Percentiles rank a stretch among this genome's conserved stretches.
These are phyloP conservation scores for Fusarium virguliforme DNA, from an alignment of 2,329 filamentous ascomycete species.

Conservation along the genomic window DNA sequence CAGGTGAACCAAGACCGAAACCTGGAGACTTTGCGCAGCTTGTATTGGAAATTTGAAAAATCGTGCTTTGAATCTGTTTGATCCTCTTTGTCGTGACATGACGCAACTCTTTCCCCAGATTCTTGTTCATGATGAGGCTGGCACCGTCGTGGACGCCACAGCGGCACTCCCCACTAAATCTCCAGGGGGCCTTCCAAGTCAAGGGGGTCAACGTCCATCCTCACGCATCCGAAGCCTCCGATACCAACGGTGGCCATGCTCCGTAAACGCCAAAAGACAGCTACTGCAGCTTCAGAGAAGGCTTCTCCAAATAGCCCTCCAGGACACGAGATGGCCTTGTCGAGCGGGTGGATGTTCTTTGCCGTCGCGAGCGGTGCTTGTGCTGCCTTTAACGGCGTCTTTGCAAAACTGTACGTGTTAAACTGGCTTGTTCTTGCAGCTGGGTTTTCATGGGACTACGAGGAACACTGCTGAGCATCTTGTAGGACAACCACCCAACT, in stretches of 20 bases:
- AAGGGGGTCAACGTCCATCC: conserved; percentile 7
- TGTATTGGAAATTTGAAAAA: conserved; percentile 28
- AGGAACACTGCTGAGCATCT: neutral
- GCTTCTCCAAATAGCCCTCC: conserved; percentile 9
- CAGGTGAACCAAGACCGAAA: conserved; percentile 7
- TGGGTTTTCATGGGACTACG: neutral
- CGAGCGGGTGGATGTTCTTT: conserved; percentile 73
- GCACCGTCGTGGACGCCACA: conserved; percentile 13
- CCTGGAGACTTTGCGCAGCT: conserved; percentile 4
- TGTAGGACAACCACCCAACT: conserved; percentile 70
- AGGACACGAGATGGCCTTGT: conserved; percentile 25
- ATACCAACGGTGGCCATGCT: conserved; percentile 44
- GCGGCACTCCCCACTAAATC: conserved; percentile 41
- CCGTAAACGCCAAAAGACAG: conserved; percentile 49
- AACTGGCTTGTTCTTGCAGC: neutral
- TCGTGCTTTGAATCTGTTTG: conserved; percentile 9
- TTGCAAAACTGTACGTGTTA: conserved; percentile 81
- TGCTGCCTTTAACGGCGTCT: conserved; percentile 86
- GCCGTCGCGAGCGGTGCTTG: conserved; percentile 83
- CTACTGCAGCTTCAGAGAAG: conserved; percentile 29
- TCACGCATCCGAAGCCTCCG: conserved; percentile 39
- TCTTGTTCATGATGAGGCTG: conserved; percentile 26
- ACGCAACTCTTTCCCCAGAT: conserved; percentile 40
- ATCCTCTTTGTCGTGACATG: neutral
- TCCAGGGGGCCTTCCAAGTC: conserved; percentile 11